Conservation (phyloP, 2,329 filamentous ascomycete species). For the Stachybotrys chlorohalonatus region DNA sequence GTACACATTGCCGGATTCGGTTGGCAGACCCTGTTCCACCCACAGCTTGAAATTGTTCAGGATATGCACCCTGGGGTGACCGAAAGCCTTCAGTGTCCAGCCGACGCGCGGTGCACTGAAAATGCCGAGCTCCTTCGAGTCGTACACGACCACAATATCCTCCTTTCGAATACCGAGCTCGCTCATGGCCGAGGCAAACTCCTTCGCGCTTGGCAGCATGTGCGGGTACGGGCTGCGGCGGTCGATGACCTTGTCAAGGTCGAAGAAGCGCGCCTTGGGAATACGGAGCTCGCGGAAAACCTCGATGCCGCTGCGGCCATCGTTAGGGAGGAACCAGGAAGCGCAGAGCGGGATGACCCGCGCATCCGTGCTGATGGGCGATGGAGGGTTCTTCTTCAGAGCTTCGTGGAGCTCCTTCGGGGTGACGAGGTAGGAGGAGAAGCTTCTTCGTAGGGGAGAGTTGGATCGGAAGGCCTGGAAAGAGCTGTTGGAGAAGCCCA, state of each 20-base stretch:
- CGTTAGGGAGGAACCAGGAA: conserved; percentile 94
- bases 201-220: conserved; percentile 78
- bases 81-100: conserved; percentile 88
- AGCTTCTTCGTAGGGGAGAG: conserved; percentile 24
- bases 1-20: conserved; percentile 69
- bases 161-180: conserved; percentile 78
- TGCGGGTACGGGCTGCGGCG: conserved; percentile 84
- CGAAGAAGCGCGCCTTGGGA: conserved; percentile 88
- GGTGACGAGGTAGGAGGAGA: conserved; percentile 79
- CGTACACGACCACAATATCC: conserved; percentile 90
- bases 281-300: conserved; percentile 78
- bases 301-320: conserved; percentile 70
- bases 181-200: conserved; percentile 83
- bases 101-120: conserved; percentile 89
- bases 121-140: conserved; percentile 82
- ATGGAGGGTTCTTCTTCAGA: conserved; percentile 71
- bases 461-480: conserved; percentile 20
- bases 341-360: conserved; percentile 85
- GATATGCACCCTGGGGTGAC: conserved; percentile 79
- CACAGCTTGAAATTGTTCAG: conserved; percentile 96
- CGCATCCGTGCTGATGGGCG: conserved; percentile 70
- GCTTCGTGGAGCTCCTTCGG: conserved; percentile 75
- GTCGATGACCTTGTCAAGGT: conserved; percentile 87
- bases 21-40: conserved; percentile 74
- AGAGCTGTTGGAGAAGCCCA: conserved; percentile 26